Conservation (phyloP, 306 rosid species). For the Prosopis cineraria region DNA sequence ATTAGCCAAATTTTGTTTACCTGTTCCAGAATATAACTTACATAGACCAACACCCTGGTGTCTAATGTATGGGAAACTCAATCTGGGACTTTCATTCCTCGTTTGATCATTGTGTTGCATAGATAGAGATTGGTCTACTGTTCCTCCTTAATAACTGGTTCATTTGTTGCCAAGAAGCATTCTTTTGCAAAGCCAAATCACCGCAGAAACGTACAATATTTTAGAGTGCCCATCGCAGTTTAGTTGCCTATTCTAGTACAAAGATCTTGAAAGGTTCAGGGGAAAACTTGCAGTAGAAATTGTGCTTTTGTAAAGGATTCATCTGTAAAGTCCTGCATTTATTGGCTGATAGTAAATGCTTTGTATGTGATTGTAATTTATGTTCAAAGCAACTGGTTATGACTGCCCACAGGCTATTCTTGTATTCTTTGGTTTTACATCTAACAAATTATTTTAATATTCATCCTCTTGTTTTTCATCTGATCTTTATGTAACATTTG, state of each 20-base stretch:
- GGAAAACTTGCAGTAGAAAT: constrained; percentile 3
- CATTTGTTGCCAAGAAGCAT: constrained; percentile 54
- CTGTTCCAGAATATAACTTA: constrained; percentile 38
- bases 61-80: constrained; percentile 45
- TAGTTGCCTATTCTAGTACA: neutral
- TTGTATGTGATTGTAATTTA: constrained; percentile 48
- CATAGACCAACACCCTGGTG: constrained; percentile 23
- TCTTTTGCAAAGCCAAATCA: constrained; percentile 48
- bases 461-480: constrained; percentile 19
- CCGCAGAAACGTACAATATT: constrained; percentile 13
- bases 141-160: constrained; percentile 44
- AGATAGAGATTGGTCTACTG: constrained; percentile 42
- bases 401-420: constrained; percentile 44
- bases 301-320: constrained; percentile 53
- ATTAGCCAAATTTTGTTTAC: constrained; percentile 12
- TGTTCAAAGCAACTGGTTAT: constrained; percentile 55
- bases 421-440: constrained; percentile 38
- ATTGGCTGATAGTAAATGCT: constrained; percentile 43
- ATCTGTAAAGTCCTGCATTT: constrained; percentile 42
- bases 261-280: neutral
- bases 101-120: constrained; percentile 21
- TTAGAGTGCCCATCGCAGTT: neutral
- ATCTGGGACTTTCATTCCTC: constrained; percentile 32
- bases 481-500: neutral
- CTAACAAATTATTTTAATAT: constrained; percentile 46